These are phyloP conservation scores for Daedaleopsis nitida DNA, from an alignment of 768 basidiomycete species.

Conservation along the genomic window DNA sequence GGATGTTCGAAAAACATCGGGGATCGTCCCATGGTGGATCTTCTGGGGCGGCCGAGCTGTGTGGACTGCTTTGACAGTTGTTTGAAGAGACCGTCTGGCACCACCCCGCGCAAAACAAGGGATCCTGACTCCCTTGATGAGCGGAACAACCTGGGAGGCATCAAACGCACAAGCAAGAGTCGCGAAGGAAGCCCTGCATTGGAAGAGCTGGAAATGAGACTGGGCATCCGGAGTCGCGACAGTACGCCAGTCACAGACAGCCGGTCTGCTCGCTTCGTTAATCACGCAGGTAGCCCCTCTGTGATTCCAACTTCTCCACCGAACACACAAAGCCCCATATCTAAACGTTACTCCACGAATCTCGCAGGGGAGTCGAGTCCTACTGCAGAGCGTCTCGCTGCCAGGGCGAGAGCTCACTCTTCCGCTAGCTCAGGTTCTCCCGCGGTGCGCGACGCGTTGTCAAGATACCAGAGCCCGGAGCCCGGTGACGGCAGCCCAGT, in stretches of 20 bases:
- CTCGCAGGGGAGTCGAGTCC: constrained; percentile 20
- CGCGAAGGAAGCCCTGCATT: constrained; percentile 37
- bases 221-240: constrained; percentile 34
- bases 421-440: constrained; percentile 17
- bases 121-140: constrained; percentile 33
- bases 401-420: constrained; percentile 21
- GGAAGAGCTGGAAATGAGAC: constrained; percentile 35
- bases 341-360: constrained; percentile 13
- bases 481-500: constrained; percentile 20
- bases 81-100: constrained; percentile 51
- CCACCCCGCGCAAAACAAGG: constrained; percentile 42
- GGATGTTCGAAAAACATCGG: constrained; percentile 76
- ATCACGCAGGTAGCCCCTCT: constrained; percentile 10
- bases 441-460: constrained; percentile 6
- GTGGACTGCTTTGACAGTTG: constrained; percentile 80
- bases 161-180: constrained; percentile 35
- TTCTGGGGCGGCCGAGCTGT: constrained; percentile 81
- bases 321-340: constrained; percentile 9
- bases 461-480: constrained; percentile 18
- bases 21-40: constrained; percentile 75
- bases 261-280: constrained; percentile 7
- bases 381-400: constrained; percentile 19
- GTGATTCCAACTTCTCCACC: constrained; percentile 10
- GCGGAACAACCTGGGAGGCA: constrained; percentile 47
- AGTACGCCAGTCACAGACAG: constrained; percentile 20